phyloP scores from a whole-genome alignment of 495 filamentous ascomycete species.

The Symbiotaphrina buchneri region DNA sequence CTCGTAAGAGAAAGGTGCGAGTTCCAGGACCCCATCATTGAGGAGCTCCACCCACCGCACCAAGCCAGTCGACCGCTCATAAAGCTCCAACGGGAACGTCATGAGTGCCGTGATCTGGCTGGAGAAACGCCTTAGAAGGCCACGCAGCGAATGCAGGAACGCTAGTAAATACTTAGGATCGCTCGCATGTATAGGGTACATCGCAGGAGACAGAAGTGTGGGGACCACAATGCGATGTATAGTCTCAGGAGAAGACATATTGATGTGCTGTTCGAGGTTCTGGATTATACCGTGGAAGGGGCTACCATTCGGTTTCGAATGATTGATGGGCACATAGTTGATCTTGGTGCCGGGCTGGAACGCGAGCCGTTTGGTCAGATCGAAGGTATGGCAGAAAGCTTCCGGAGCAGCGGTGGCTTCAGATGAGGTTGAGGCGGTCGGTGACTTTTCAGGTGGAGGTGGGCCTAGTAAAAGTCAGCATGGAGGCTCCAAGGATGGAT shows the following conservation, averaged over 20 bases:
- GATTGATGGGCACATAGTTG: constrained; percentile 28
- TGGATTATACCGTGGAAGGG: constrained; percentile 43
- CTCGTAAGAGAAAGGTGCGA: constrained; percentile 57
- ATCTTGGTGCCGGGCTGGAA: constrained; percentile 31
- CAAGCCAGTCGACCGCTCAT: constrained; percentile 55
- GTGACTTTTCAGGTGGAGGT: constrained; percentile 6
- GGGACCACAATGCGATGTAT: constrained; percentile 76
- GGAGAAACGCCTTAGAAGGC: constrained; percentile 44
- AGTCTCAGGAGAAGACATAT: constrained; percentile 26
- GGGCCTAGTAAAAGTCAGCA: constrained; percentile 8
- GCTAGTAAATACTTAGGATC: constrained; percentile 51
- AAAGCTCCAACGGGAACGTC: constrained; percentile 60
- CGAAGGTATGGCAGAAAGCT: constrained; percentile 73
- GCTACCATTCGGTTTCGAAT: constrained; percentile 16
- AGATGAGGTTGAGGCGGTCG: background rate
- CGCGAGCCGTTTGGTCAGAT: constrained; percentile 63
- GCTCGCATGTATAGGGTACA: constrained; percentile 46
- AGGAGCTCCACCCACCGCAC: constrained; percentile 77
- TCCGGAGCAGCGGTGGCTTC: constrained; percentile 8
- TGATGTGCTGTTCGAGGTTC: constrained; percentile 31
- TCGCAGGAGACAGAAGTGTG: constrained; percentile 55
- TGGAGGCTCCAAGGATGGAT: background rate
- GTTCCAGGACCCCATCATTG: constrained; percentile 67
- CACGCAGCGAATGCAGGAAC: constrained; percentile 62
- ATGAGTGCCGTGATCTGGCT: constrained; percentile 47